These are phyloP conservation scores for Zarea fungicola DNA, from an alignment of 2,329 filamentous ascomycete species.

Conservation along the genomic window DNA sequence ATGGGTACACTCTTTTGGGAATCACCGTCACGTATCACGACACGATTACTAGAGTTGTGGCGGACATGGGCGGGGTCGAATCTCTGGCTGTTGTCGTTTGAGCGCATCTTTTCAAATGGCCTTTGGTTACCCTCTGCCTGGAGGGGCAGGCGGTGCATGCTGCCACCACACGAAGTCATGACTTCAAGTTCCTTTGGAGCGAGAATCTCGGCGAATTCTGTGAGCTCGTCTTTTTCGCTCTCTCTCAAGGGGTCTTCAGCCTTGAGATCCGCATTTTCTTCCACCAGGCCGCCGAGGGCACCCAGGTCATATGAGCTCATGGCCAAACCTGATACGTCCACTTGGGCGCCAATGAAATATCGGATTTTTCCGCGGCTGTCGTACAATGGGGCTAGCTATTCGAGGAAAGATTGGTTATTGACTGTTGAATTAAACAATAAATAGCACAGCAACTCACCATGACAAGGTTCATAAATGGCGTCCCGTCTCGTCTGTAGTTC, in stretches of 20 bases:
- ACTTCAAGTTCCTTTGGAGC: constrained; percentile 61
- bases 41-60: constrained; percentile 13
- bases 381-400: constrained; percentile 50
- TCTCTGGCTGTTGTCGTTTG: neutral
- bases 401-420: constrained; percentile 19
- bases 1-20: constrained; percentile 25
- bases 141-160: constrained; percentile 46
- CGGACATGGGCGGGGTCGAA: constrained; percentile 5
- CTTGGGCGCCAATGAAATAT: constrained; percentile 64
- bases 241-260: constrained; percentile 4
- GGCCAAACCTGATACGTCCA: constrained; percentile 61
- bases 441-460: too few species aligned
- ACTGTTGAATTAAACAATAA: too few species aligned
- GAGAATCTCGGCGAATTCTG: constrained; percentile 63
- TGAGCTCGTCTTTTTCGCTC: constrained; percentile 55
- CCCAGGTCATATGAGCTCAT: constrained; percentile 61
- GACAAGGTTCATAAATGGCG: constrained; percentile 70
- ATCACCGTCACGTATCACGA: constrained; percentile 15
- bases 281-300: constrained; percentile 45
- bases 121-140: constrained; percentile 2
- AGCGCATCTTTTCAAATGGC: constrained; percentile 5
- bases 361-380: constrained; percentile 59
- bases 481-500: constrained; percentile 73
- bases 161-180: constrained; percentile 56
- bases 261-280: constrained; percentile 11